Evolutionary conservation across 495 filamentous ascomycete genomes (phyloP).

Genomic region (Trypethelium eluteriae): DNA sequence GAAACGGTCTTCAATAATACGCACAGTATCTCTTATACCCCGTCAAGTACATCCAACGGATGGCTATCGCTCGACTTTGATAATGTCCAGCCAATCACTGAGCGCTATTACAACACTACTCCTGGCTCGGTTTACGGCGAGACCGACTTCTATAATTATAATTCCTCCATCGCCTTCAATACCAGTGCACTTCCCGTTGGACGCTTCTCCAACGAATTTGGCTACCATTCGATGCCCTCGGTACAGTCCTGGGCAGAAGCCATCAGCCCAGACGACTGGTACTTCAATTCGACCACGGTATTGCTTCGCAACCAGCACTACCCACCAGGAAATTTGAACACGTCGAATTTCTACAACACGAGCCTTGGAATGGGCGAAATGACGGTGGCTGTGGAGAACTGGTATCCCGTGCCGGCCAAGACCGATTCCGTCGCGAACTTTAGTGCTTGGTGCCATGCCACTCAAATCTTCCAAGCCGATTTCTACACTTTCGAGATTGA

Average conservation of each 20-base stretch:
- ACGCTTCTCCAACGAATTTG: conserved; percentile 62
- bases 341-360: conserved; percentile 36
- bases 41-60: conserved; percentile 59
- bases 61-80: conserved; percentile 53
- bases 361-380: conserved; percentile 53
- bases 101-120: conserved; percentile 54
- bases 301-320: conserved; percentile 61
- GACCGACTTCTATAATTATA: conserved; percentile 65
- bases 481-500: conserved; percentile 56
- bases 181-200: conserved; percentile 50
- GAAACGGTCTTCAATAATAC: conserved; percentile 57
- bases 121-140: conserved; percentile 55
- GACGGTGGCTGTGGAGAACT: conserved; percentile 52
- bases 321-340: conserved; percentile 47
- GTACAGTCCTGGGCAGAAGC: conserved; percentile 55
- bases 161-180: conserved; percentile 50
- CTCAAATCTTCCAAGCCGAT: conserved; percentile 63
- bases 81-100: conserved; percentile 48
- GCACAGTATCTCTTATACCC: conserved; percentile 59
- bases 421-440: conserved; percentile 54
- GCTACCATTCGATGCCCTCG: conserved; percentile 60
- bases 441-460: conserved; percentile 60
- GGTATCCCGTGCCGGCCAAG: conserved; percentile 57
- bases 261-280: conserved; percentile 43
- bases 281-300: conserved; percentile 55